Evolutionary conservation across 1,284 basidiomycete species (phyloP).

Genomic region (Coniferiporia sulphurascens): DNA sequence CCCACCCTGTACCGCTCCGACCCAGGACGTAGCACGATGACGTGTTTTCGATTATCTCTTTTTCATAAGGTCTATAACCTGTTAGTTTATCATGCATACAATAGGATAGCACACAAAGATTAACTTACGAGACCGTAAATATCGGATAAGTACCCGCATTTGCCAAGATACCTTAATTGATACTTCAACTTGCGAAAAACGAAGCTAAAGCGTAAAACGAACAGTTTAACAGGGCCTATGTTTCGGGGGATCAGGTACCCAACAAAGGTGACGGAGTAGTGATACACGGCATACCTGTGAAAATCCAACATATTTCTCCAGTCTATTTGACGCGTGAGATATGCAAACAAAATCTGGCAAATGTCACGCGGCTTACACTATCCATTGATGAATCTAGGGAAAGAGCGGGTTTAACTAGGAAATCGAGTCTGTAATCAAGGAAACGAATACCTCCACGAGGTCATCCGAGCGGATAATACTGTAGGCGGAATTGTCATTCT

Average conservation of each 20-base stretch:
- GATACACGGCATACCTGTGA: slow-evolving; percentile 36
- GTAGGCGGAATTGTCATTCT: slow-evolving; percentile 9
- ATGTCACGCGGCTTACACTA: slow-evolving; percentile 41
- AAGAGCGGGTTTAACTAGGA: neutral
- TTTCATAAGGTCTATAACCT: slow-evolving; percentile 46
- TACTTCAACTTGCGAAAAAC: slow-evolving; percentile 27
- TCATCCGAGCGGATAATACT: slow-evolving; percentile 36
- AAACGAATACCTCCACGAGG: slow-evolving; percentile 36
- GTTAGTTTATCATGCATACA: neutral
- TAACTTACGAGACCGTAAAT: slow-evolving; percentile 51
- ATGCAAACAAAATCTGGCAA: neutral
- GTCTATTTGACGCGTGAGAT: slow-evolving; percentile 30
- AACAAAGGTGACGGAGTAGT: neutral
- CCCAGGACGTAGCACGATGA: slow-evolving; percentile 66
- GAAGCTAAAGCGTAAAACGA: slow-evolving; percentile 17
- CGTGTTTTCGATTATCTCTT: slow-evolving; percentile 54
- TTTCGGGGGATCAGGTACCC: neutral
- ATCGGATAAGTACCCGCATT: slow-evolving; percentile 44
- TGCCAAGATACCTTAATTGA: slow-evolving; percentile 37
- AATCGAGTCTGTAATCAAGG: neutral
- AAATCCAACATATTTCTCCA: slow-evolving; percentile 62
- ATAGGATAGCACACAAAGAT: slow-evolving; percentile 21
- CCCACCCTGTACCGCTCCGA: slow-evolving; percentile 69
- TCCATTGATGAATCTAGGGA: slow-evolving; percentile 46
- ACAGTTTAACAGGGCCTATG: slow-evolving; percentile 52